Conservation (phyloP, 2,329 filamentous ascomycete species). For the Triangularia verruculosa region DNA sequence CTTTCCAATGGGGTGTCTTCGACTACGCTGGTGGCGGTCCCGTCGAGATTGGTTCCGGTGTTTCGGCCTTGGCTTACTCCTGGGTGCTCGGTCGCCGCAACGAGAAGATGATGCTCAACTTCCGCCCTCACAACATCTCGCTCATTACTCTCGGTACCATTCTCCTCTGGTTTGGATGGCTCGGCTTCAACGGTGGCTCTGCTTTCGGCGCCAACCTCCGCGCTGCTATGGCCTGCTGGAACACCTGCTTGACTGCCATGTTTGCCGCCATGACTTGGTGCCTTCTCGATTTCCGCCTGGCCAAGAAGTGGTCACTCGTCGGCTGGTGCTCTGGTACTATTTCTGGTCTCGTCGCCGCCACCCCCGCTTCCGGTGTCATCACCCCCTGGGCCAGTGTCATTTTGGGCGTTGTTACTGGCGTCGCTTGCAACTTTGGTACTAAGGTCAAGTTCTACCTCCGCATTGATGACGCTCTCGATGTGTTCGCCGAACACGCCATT, state of each 20-base stretch:
- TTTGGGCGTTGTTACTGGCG: conserved; percentile 63
- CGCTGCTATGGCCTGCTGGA: conserved; percentile 96
- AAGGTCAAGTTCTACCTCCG: conserved; percentile 62
- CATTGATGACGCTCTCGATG: conserved; percentile 70
- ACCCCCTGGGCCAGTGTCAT: conserved; percentile 65
- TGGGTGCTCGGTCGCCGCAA: conserved; percentile 93
- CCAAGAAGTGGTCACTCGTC: conserved; percentile 85
- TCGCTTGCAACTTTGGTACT: conserved; percentile 66
- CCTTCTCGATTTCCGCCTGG: conserved; percentile 89
- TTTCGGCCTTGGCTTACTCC: conserved; percentile 92
- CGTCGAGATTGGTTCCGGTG: conserved; percentile 93
- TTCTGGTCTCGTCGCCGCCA: conserved; percentile 67
- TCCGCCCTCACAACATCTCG: conserved; percentile 97
- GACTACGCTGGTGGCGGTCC: conserved; percentile 96
- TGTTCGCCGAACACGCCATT: conserved; percentile 69
- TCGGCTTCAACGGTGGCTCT: conserved; percentile 97
- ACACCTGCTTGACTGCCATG: conserved; percentile 89
- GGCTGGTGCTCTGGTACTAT: conserved; percentile 72
- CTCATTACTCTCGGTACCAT: conserved; percentile 94
- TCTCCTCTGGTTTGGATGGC: conserved; percentile 97
- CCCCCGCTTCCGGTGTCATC: conserved; percentile 66
- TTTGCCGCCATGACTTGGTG: conserved; percentile 93
- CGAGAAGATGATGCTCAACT: conserved; percentile 99
- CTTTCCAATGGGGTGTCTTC: conserved; percentile 81
- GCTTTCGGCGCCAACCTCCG: conserved; percentile 91